Base-by-base conservation (phyloP, 1,139 yeast genomes). In the Kodamaea fungicola region DNA sequence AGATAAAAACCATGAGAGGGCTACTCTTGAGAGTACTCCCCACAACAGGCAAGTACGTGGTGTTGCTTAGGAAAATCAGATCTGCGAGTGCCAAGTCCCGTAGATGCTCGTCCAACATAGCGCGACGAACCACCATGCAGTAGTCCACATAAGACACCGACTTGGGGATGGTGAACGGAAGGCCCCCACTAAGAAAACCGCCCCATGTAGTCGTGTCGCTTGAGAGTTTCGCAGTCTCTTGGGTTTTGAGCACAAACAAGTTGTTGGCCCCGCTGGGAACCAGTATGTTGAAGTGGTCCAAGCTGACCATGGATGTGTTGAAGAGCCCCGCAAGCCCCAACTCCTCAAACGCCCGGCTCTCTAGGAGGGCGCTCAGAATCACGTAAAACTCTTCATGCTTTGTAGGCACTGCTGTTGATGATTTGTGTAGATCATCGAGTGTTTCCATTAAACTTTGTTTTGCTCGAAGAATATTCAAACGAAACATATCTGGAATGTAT, bases 91-190 rank as follows among this genome's bases (percentile, higher is more conserved):
- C 19, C n/a, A 16, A 12, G 13, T 35, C 35, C 10, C n/a, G 16
- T 22, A 24, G 29, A 2, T 33, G 10, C 31, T 19, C 44, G 21
- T 41, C 24, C 16, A 42, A 34, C 25, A 40, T 46, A 7, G 33
- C 30, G 36, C 45, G 37, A 1, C 71, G 71, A n/a, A 67, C 35
- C 6, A 66, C 59, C 47, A 67, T 47, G 42, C 54, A 63, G 38
- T 57, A 61, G 33, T 65, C 66, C 8, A 51, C 47, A 28, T 68
- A 50, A 12, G 54, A 49, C 40, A 63, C 49, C 32, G 52, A 51
- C 9, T 50, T 43, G 8, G 74, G 73, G 13, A 67, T 49, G 13
- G 46, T 44, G 44, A 69, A 69, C 0, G 74, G 74, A 3, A 64
- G 54, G 2, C 58, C 41, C n/a, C 42, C 43, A n/a, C 45, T 52